Percentiles rank a stretch among this genome's conserved stretches.
These are phyloP conservation scores for Colletotrichum spaethianum DNA, from an alignment of 2,329 filamentous ascomycete species.

Conservation along the genomic window DNA sequence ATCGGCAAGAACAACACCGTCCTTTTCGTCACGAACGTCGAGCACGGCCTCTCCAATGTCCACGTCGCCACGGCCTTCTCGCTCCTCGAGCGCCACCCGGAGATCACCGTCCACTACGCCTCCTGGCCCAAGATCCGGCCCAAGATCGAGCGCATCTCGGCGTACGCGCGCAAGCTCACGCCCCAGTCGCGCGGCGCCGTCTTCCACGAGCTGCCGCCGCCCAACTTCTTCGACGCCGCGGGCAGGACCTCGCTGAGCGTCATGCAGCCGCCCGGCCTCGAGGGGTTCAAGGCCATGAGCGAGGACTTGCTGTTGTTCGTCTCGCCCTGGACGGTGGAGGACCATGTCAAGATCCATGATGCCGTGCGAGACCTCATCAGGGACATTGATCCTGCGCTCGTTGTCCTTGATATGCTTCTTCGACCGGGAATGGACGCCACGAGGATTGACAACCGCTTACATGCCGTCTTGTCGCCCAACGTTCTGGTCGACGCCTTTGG, in stretches of 20 bases:
- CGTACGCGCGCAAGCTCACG: conserved; percentile 41
- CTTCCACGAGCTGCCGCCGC: conserved; percentile 46
- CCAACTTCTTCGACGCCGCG: conserved; percentile 42
- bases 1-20: conserved; percentile 49
- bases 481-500: conserved; percentile 56
- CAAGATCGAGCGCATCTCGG: conserved; percentile 37
- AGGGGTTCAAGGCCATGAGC: conserved; percentile 36
- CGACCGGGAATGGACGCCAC: conserved; percentile 46
- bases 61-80: conserved; percentile 53
- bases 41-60: conserved; percentile 54
- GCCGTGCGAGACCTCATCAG: conserved; percentile 47
- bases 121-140: conserved; percentile 47
- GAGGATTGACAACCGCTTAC: conserved; percentile 46
- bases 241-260: conserved; percentile 39
- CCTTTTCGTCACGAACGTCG: conserved; percentile 51
- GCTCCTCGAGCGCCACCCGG: conserved; percentile 50
- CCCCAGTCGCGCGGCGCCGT: conserved; percentile 40
- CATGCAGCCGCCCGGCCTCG: conserved; percentile 43
- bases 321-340: conserved; percentile 49
- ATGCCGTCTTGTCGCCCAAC: conserved; percentile 59
- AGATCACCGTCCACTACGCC: conserved; percentile 53
- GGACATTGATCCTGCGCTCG: conserved; percentile 50
- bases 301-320: conserved; percentile 43
- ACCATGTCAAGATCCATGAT: conserved; percentile 49
- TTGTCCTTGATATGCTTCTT: conserved; percentile 51